These are phyloP conservation scores for Violaceomyces palustris DNA, from an alignment of 1,284 basidiomycete genomes.

Conservation along the genomic window DNA sequence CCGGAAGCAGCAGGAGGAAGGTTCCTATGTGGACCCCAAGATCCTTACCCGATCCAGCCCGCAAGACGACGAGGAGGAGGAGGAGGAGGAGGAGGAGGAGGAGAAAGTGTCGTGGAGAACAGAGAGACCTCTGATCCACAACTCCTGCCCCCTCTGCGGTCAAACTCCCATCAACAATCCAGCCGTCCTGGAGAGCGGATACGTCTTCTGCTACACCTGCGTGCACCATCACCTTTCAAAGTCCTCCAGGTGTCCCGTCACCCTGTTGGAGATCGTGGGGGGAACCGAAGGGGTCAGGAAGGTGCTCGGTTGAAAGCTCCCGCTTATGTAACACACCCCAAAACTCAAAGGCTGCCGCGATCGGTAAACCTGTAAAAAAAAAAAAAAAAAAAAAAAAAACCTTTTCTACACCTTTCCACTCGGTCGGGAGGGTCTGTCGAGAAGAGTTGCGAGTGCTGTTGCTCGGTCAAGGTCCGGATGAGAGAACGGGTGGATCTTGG, in stretches of 20 bases:
- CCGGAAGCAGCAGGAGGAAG: neutral
- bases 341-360: no score
- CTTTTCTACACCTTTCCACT: no score
- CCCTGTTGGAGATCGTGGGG: slow-evolving; percentile 66
- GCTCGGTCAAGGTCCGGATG: no score
- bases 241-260: slow-evolving; percentile 77
- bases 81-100: slow-evolving; percentile 1
- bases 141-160: slow-evolving; percentile 82
- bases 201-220: slow-evolving; percentile 94
- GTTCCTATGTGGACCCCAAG: slow-evolving; percentile 13
- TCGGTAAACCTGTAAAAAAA: no score
- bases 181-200: slow-evolving; percentile 83
- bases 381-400: no score
- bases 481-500: no score
- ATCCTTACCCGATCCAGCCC: neutral
- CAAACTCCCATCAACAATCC: slow-evolving; percentile 71
- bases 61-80: slow-evolving; percentile 41
- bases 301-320: slow-evolving; percentile 68
- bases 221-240: slow-evolving; percentile 77
- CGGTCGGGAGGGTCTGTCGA: no score
- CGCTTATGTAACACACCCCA: no score
- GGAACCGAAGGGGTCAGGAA: slow-evolving; percentile 72
- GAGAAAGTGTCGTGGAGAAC: neutral
- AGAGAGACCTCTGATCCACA: slow-evolving; percentile 57
- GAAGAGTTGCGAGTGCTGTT: no score